A percentile compares a stretch with the other conserved stretches of the same genome.
phyloP scores from a whole-genome alignment of 1,139 yeast genomes.

The Suhomyces kunorum region DNA sequence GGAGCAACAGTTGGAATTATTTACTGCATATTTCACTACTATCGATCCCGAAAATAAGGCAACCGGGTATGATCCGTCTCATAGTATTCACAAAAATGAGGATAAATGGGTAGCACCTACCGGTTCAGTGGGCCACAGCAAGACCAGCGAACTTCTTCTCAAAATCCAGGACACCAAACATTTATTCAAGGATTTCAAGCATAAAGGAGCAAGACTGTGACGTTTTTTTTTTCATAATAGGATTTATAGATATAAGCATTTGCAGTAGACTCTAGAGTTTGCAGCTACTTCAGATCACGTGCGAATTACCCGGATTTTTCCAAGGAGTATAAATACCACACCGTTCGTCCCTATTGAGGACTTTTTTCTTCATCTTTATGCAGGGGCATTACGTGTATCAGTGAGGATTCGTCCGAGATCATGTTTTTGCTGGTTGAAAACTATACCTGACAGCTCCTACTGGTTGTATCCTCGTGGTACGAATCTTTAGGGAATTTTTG shows the following conservation, averaged over 20 bases:
- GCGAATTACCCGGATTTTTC: constrained; percentile 23
- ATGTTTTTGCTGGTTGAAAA: constrained; percentile 99
- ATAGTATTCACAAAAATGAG: constrained; percentile 12
- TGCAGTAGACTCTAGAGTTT: too few species aligned
- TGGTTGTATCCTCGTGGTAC: constrained; percentile 50
- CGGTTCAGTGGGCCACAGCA: constrained; percentile 25
- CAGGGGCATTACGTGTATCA: constrained; percentile 99
- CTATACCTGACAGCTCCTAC: constrained; percentile 98
- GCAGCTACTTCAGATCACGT: not conserved
- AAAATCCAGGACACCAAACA: constrained; percentile 1
- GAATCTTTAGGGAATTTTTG: constrained; percentile 75
- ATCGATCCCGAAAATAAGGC: constrained; percentile 23
- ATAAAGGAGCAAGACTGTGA: too few species aligned
- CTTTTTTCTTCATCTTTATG: constrained; percentile 83
- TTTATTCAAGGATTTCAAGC: too few species aligned
- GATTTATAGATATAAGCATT: too few species aligned
- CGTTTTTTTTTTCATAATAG: too few species aligned
- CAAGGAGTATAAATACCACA: constrained; percentile 20
- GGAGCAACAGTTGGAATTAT: constrained; percentile 33
- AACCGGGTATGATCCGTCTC: constrained; percentile 25
- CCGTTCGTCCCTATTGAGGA: too few species aligned
- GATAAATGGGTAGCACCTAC: constrained; percentile 10
- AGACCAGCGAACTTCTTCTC: constrained; percentile 11
- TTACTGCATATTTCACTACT: constrained; percentile 34
- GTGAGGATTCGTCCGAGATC: constrained; percentile 99